phyloP scores from a whole-genome alignment of 1,284 basidiomycete genomes.

The Neotropicomus parvogracilis region DNA sequence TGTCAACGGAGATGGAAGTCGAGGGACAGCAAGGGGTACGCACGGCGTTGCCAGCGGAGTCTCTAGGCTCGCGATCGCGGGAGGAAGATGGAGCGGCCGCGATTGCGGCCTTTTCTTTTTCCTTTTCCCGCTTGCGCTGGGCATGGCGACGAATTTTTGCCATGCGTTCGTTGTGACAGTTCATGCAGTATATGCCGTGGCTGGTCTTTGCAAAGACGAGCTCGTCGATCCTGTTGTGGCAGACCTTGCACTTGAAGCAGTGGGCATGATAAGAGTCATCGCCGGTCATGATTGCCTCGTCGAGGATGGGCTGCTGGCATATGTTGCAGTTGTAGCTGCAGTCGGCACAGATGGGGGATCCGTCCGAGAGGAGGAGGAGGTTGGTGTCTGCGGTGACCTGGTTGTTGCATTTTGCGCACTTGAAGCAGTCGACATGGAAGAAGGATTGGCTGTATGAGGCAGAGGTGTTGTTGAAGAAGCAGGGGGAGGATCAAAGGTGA shows the following conservation, averaged over 20 bases:
- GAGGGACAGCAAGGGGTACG: slow-evolving; percentile 14
- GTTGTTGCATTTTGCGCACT: slow-evolving; percentile 77
- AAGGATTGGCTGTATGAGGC: slow-evolving; percentile 62
- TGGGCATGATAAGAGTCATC: slow-evolving; percentile 98
- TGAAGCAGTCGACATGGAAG: slow-evolving; percentile 81
- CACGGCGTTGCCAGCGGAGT: slow-evolving; percentile 41
- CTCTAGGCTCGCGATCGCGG: slow-evolving; percentile 41
- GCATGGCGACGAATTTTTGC: slow-evolving; percentile 87
- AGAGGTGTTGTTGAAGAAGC: slow-evolving; percentile 4
- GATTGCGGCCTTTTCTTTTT: slow-evolving; percentile 37
- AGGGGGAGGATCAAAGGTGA: background rate
- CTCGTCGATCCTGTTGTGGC: slow-evolving; percentile 93
- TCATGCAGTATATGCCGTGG: slow-evolving; percentile 99
- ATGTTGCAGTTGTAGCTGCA: slow-evolving; percentile 97
- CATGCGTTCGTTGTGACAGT: slow-evolving; percentile 95
- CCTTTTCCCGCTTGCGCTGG: slow-evolving; percentile 64
- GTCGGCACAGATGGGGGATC: slow-evolving; percentile 93
- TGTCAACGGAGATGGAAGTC: background rate
- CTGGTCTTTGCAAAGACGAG: slow-evolving; percentile 98
- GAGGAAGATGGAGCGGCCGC: slow-evolving; percentile 31
- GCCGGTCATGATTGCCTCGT: slow-evolving; percentile 98
- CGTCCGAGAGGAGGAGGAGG: slow-evolving; percentile 91
- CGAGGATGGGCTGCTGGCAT: slow-evolving; percentile 87
- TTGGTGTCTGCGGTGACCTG: slow-evolving; percentile 92
- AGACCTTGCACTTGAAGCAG: slow-evolving; percentile 97